Evolutionary conservation across 2,329 filamentous ascomycete genomes (phyloP).

Genomic region (Scleromitrula shiraiana): DNA sequence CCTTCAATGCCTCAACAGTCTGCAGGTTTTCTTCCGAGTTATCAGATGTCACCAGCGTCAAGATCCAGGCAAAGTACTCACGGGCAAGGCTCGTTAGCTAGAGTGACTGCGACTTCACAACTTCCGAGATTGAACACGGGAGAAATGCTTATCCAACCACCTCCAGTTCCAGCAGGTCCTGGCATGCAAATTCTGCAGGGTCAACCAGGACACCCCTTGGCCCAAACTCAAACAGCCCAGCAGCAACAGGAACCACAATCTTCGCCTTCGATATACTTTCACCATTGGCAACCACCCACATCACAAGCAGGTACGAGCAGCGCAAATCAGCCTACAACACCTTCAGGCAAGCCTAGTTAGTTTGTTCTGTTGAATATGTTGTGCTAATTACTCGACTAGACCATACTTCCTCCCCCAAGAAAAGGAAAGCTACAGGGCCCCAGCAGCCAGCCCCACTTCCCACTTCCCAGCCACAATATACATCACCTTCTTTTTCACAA

Average conservation of each 20-base stretch:
- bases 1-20: conserved; percentile 19
- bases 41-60: conserved; percentile 29
- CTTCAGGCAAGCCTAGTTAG: conserved; percentile 57
- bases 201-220: conserved; percentile 39
- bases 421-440: conserved; percentile 66
- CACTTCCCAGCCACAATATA: conserved; percentile 37
- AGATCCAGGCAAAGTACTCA: conserved; percentile 24
- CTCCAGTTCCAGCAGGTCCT: conserved; percentile 30
- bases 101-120: conserved; percentile 26
- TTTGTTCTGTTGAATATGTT: conserved; percentile 34
- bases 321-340: conserved; percentile 61
- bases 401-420: conserved; percentile 70
- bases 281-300: conserved; percentile 82
- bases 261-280: conserved; percentile 77
- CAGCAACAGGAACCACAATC: conserved; percentile 50
- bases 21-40: conserved; percentile 24
- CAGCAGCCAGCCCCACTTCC: conserved; percentile 41
- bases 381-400: conserved; percentile 37
- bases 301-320: conserved; percentile 48
- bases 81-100: conserved; percentile 19
- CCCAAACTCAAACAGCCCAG: conserved; percentile 40
- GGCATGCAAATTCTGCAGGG: conserved; percentile 37
- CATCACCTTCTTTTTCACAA: conserved; percentile 49
- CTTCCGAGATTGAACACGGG: conserved; percentile 37
- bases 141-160: conserved; percentile 33